These are phyloP conservation scores for Carpinus fangiana DNA, from an alignment of 306 rosid species.

Conservation along the genomic window DNA sequence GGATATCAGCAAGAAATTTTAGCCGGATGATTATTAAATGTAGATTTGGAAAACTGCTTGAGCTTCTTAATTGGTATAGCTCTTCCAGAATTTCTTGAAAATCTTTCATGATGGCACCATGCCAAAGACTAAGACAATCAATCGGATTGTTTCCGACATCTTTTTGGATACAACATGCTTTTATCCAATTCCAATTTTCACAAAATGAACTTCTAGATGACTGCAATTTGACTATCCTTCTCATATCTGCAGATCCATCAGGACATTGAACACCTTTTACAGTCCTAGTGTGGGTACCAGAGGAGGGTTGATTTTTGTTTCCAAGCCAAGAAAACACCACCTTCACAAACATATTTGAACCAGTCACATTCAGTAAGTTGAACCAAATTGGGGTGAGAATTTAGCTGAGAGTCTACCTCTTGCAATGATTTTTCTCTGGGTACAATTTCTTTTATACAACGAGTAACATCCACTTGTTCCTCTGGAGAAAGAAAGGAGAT, in stretches of 20 bases:
- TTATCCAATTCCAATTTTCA: constrained; percentile 33
- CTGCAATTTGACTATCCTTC: constrained; percentile 36
- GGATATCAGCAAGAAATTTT: constrained; percentile 70
- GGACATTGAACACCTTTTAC: constrained; percentile 38
- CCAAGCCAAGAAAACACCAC: constrained; percentile 75
- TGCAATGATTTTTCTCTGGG: constrained; percentile 69
- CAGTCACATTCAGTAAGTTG: constrained; percentile 27
- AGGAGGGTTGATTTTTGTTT: constrained; percentile 32
- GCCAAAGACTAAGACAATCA: constrained; percentile 81
- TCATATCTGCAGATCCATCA: constrained; percentile 38
- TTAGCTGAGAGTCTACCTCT: constrained; percentile 57
- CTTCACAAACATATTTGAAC: constrained; percentile 49
- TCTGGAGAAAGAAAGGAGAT: constrained; percentile 68
- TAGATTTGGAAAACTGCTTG: constrained; percentile 44
- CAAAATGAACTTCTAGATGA: constrained; percentile 36
- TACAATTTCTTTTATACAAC: constrained; percentile 55
- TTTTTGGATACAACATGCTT: constrained; percentile 30
- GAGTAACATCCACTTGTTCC: constrained; percentile 56
- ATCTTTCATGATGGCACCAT: constrained; percentile 66
- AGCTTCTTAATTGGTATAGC: constrained; percentile 51
- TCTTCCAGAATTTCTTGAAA: constrained; percentile 56
- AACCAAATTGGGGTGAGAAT: constrained; percentile 12
- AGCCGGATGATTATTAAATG: constrained; percentile 64
- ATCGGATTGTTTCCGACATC: constrained; percentile 53
- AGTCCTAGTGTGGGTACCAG: constrained; percentile 22